Evolutionary conservation across 805 yeast genomes (phyloP), one percentile per base, ranked within the genome.

Genomic region (Zygosaccharomyces bisporus): DNA sequence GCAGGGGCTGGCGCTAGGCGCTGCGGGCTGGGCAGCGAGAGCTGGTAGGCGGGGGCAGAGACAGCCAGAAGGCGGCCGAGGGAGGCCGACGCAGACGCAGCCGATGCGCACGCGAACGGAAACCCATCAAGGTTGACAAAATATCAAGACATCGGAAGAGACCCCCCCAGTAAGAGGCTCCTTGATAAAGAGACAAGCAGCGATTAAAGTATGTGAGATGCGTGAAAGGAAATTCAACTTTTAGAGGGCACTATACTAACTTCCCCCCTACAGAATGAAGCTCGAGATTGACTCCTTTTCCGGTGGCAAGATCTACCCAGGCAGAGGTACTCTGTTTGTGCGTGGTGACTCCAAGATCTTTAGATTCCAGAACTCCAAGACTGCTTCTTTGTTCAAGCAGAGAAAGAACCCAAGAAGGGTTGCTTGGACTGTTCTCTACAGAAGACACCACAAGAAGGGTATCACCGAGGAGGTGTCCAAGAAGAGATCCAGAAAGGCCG

Each of bases 321-420:
- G 99, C 79, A 88, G 97, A 83, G 98, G 99, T 78, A 88, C 95
- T 73, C 83, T 93, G 74, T 93, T 87, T 72, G 89, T 93, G 76
- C 89, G 99, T 79, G 98, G 98, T 69, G 99, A 93, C 88, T 90
- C 98, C 71, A 93, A 93, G 83, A 76, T 90, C 70, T 93, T 93
- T 95, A 90, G 99, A 83, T 93, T 93, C 93, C 95, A 86, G 75
- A 82, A 86, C 74, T 86, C 97, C 64, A 93, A 93, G 79, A 81
- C 95, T 71, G 91, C 95, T 68, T 89, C 98, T 72, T 84, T 93
- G 70, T 93, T 93, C 93, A 82, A 83, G 71, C 99, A 93, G 82
- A 89, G 97, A 85, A 93, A 93, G 95, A 93, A 93, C 90, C 99
- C 99, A 79, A 90, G 99, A 84, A 86, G 96, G 83, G 83, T 93